Percentiles rank a stretch among this genome's conserved stretches.
These are phyloP conservation scores for Penicillium canescens DNA, from an alignment of 495 filamentous ascomycete genomes.

Conservation along the genomic window DNA sequence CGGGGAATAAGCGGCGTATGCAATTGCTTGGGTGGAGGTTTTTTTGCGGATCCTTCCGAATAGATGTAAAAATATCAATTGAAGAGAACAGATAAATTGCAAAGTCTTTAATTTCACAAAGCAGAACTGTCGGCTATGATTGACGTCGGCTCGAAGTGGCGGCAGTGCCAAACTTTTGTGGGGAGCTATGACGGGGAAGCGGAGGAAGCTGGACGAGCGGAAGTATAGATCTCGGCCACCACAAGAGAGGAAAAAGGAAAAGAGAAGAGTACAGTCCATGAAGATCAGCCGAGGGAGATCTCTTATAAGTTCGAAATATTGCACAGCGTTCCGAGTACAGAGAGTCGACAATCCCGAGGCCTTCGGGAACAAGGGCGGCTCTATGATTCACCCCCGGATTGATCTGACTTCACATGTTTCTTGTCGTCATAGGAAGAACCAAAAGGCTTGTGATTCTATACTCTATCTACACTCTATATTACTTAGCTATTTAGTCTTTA, in stretches of 20 bases:
- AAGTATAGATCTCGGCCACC: constrained; percentile 20
- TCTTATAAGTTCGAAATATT: constrained; percentile 14
- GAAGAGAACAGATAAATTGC: constrained; percentile 1
- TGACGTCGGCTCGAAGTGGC: constrained; percentile 26
- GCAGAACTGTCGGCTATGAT: background rate
- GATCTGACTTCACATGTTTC: constrained; percentile 28
- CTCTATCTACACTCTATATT: background rate
- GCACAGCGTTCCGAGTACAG: constrained; percentile 7
- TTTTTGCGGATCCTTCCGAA: too few relatives aligned
- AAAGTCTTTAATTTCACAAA: background rate
- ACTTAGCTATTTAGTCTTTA: background rate
- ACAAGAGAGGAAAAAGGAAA: background rate
- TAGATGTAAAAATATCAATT: background rate
- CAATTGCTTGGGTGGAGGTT: background rate
- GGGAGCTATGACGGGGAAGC: constrained; percentile 42
- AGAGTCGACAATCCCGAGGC: constrained; percentile 28
- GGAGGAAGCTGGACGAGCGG: constrained; percentile 49
- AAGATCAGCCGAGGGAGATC: constrained; percentile 10
- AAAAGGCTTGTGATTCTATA: constrained; percentile 10
- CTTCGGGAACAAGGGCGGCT: constrained; percentile 32
- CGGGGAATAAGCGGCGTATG: constrained; percentile 15
- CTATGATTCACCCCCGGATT: constrained; percentile 14
- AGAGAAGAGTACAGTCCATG: background rate
- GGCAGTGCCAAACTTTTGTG: constrained; percentile 31
- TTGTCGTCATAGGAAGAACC: constrained; percentile 19